Base-by-base conservation (phyloP, 2,329 filamentous ascomycete species). In the Calonectria naviculata region DNA sequence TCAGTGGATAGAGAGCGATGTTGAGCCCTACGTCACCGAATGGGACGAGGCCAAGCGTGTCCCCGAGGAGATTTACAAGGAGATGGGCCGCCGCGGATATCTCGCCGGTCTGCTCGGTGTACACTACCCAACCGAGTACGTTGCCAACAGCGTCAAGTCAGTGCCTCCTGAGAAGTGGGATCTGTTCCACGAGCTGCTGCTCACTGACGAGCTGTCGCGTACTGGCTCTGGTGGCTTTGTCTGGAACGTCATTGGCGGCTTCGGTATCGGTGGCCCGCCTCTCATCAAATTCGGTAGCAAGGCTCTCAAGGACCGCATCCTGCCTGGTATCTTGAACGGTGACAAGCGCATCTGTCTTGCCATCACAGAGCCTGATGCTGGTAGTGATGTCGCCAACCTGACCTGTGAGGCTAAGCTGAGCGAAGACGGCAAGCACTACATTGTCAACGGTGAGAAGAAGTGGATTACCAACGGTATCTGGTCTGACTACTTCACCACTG, bases 371-470 rank as follows among this genome's bases (percentile, higher is more conserved):
- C 97, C 93, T 71, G 96, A 98, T 85, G 97, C 95, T 15, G 97
- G 97, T 52, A 95, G 92, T 75, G 97, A 99, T 82, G 97, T 99
- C 12, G 97, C 97, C 71, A 98, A 98, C 85, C 83, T 99, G 76
- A 97, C 93, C 17, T 98, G 96, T 84, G 95, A 98, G 88, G 97
- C 97, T 29, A 98, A 98, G 88, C 89, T 98, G 69, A 94, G 90
- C 74, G 94, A 97, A 78, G 97, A 99, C 79, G 97, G 97, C 80
- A 98, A 98, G 88, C 95, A 98, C 87, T 99, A 97, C 85, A 98
- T 98, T 77, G 97, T 99, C 85, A 99, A 98, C 81, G 97, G 97
- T 67, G 96, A 98, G 91, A 98, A 99, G 93, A 99, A 99, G 87
- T 98, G 97, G 96, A 98, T 98, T 84, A 98, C 96, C 80, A 99